phyloP scores from a whole-genome alignment of 768 basidiomycete species.

The Naganishia vaughanmartiniae region DNA sequence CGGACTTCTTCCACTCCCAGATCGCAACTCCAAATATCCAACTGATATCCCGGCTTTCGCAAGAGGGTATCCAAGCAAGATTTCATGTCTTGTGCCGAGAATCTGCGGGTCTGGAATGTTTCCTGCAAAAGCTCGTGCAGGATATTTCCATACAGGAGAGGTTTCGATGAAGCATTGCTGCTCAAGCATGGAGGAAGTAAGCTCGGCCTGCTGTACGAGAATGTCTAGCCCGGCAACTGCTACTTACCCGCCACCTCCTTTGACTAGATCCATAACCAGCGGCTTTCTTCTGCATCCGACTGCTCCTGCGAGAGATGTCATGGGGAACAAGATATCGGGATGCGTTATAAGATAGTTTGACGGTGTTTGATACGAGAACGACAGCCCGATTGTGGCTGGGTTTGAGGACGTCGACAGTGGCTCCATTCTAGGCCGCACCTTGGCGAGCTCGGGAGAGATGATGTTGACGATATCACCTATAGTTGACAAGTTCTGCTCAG shows the following conservation, averaged over 20 bases:
- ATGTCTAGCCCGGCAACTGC: not conserved
- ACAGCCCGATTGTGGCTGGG: constrained; percentile 53
- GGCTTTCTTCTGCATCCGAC: constrained; percentile 82
- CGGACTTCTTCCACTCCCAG: constrained; percentile 49
- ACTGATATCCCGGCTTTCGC: constrained; percentile 39
- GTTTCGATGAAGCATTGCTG: constrained; percentile 41
- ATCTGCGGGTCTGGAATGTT: constrained; percentile 58
- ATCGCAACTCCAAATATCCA: constrained; percentile 51
- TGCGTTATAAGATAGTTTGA: constrained; percentile 75
- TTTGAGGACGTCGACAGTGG: not conserved
- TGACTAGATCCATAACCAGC: constrained; percentile 61
- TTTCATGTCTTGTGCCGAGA: constrained; percentile 39
- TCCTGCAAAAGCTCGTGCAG: constrained; percentile 86
- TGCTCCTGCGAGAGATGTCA: constrained; percentile 80
- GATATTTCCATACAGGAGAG: constrained; percentile 80
- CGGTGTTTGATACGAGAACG: constrained; percentile 60
- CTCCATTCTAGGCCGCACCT: constrained; percentile 34
- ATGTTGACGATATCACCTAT: constrained; percentile 79
- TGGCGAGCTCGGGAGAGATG: constrained; percentile 51
- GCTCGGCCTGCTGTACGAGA: not conserved
- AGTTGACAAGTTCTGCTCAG: not conserved
- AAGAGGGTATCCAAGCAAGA: constrained; percentile 42
- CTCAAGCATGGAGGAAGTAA: not conserved
- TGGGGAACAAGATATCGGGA: constrained; percentile 86
- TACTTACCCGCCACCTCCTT: constrained; percentile 49